Evolutionary conservation across 2,329 filamentous ascomycete genomes (phyloP).

Genomic region (Fusarium irregulare): DNA sequence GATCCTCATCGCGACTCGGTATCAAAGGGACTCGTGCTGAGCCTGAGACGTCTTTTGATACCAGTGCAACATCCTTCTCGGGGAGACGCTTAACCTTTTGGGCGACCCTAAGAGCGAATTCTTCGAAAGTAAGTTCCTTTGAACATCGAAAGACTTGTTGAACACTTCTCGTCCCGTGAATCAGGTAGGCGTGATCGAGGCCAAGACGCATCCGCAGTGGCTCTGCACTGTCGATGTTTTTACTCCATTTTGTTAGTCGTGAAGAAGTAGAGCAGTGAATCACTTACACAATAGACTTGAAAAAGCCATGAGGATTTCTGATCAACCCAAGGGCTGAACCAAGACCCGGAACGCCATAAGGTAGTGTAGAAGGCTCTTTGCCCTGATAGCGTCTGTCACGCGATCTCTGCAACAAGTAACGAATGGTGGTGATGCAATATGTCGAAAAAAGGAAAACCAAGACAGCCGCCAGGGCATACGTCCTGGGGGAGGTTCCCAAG

Average conservation of each 20-base stretch:
- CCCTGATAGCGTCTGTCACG: constrained; percentile 28
- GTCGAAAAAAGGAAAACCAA: constrained; percentile 30
- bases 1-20: constrained; percentile 31
- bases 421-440: constrained; percentile 32
- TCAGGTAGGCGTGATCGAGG: constrained; percentile 37
- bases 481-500: not conserved
- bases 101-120: constrained; percentile 39
- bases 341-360: constrained; percentile 30
- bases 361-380: constrained; percentile 34
- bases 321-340: constrained; percentile 33
- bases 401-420: constrained; percentile 24
- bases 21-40: constrained; percentile 31
- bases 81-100: constrained; percentile 43
- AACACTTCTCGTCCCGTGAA: constrained; percentile 35
- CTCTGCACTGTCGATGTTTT: constrained; percentile 28
- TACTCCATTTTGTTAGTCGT: constrained; percentile 5
- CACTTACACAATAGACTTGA: constrained; percentile 29
- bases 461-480: not conserved
- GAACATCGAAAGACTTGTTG: constrained; percentile 40
- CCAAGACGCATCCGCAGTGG: constrained; percentile 36
- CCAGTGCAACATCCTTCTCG: constrained; percentile 19
- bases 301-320: constrained; percentile 39
- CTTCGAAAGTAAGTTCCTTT: constrained; percentile 40
- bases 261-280: fast-evolving
- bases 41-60: constrained; percentile 37